phyloP scores from a whole-genome alignment of 164 flowering plant genomes.

The Dillenia turbinata region DNA sequence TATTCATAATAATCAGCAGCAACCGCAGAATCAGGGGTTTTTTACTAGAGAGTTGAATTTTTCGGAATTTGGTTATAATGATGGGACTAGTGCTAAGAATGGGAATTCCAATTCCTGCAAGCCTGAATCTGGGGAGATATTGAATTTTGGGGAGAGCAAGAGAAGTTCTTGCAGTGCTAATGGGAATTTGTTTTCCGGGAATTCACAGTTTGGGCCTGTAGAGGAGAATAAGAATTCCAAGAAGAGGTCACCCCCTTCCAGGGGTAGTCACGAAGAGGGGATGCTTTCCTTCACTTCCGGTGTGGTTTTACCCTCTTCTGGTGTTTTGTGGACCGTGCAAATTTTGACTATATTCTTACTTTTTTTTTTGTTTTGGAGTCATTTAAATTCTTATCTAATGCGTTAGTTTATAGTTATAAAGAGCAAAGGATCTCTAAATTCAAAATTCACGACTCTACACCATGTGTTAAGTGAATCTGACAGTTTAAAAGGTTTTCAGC shows the following conservation, averaged over 20 bases:
- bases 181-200: conserved; percentile 35
- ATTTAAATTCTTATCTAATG: too few species aligned
- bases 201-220: conserved; percentile 18
- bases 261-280: conserved; percentile 69
- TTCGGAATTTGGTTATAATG: conserved; percentile 39
- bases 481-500: too few species aligned
- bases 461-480: too few species aligned
- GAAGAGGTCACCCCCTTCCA: conserved; percentile 44
- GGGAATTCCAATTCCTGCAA: conserved; percentile 30
- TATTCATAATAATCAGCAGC: conserved; percentile 13
- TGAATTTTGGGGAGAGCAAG: conserved; percentile 76
- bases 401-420: too few species aligned
- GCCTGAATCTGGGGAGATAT: conserved; percentile 75
- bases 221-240: conserved; percentile 35
- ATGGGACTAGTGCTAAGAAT: conserved; percentile 25
- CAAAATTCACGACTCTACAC: too few species aligned
- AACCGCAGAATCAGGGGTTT: conserved; percentile 29
- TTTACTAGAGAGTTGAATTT: conserved; percentile 54
- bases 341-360: too few species aligned
- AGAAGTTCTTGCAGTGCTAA: conserved; percentile 24
- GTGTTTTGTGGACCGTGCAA: too few species aligned
- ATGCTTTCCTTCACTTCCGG: conserved; percentile 75
- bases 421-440: too few species aligned
- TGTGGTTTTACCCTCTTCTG: conserved; percentile 47
- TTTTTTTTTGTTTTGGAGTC: too few species aligned